Conservation (phyloP, 2,329 filamentous ascomycete species). For the Capronia epimyces region DNA sequence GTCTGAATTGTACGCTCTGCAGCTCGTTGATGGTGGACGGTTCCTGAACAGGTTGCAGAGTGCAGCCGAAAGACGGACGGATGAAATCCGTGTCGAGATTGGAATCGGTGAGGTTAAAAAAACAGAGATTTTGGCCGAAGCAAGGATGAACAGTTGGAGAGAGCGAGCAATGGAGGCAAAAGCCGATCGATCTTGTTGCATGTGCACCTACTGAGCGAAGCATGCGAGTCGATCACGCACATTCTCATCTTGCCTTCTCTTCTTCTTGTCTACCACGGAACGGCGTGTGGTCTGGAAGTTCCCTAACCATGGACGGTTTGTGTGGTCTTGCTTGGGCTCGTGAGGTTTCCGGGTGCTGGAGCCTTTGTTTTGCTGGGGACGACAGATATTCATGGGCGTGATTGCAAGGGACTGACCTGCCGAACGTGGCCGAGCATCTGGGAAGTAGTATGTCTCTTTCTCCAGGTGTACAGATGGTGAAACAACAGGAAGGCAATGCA, state of each 20-base stretch:
- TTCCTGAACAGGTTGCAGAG: background rate
- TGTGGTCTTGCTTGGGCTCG: too few relatives aligned
- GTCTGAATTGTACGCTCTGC: conserved; percentile 9
- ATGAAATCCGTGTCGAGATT: background rate
- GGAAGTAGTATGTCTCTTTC: too few relatives aligned
- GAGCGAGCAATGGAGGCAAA: background rate
- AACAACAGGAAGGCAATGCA: too few relatives aligned
- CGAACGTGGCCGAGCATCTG: too few relatives aligned
- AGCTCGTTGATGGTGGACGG: background rate
- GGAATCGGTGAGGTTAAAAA: background rate
- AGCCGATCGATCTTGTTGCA: background rate
- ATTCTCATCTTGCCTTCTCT: background rate
- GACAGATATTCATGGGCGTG: too few relatives aligned
- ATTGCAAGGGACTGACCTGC: too few relatives aligned
- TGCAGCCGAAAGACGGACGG: background rate
- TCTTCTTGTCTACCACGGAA: background rate
- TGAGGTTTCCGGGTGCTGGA: too few relatives aligned
- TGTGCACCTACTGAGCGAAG: background rate
- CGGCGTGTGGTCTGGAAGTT: background rate
- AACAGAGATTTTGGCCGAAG: background rate
- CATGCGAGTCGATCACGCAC: background rate
- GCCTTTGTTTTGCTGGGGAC: too few relatives aligned
- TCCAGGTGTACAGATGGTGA: too few relatives aligned
- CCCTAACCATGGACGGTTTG: background rate
- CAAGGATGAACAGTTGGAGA: background rate